phyloP scores from a whole-genome alignment of 2,329 filamentous ascomycete genomes.

The Cucurbitaria berberidis region DNA sequence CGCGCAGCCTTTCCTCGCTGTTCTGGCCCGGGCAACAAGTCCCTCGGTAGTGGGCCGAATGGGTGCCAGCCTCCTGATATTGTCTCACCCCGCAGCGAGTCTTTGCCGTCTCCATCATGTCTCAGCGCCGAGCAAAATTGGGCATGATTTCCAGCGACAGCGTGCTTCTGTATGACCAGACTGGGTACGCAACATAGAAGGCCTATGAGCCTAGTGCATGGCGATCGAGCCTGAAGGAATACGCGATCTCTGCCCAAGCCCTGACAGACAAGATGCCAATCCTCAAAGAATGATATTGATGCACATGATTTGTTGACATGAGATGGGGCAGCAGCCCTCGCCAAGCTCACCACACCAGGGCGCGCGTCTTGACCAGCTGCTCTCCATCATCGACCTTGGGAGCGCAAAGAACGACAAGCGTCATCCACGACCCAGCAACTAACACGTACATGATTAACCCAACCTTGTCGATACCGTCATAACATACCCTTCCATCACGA shows the following conservation, averaged over 20 bases:
- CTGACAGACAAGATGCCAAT: background rate
- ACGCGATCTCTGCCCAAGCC: background rate
- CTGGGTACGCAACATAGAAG: constrained; percentile 8
- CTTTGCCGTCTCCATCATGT: constrained; percentile 1
- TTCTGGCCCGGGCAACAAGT: background rate
- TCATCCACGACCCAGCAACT: background rate
- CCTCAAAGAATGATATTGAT: background rate
- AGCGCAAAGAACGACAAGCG: background rate
- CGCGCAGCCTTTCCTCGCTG: constrained; percentile 10
- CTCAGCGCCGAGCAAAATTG: constrained; percentile 2
- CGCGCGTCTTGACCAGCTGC: constrained; percentile 4
- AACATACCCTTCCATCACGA: background rate
- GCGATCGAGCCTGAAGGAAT: background rate
- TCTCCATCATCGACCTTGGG: background rate
- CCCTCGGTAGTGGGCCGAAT: constrained; percentile 7
- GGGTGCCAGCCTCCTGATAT: constrained; percentile 6
- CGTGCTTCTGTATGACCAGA: constrained; percentile 8
- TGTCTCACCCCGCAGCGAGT: constrained; percentile 4
- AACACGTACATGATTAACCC: background rate
- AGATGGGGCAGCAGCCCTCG: background rate
- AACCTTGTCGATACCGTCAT: background rate
- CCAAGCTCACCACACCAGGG: background rate
- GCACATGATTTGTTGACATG: background rate
- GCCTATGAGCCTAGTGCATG: background rate
- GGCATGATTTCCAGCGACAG: constrained; percentile 13